These are phyloP conservation scores for Isoetes engelmannii DNA, from an alignment of 83 land plant genomes.

Conservation along the genomic window DNA sequence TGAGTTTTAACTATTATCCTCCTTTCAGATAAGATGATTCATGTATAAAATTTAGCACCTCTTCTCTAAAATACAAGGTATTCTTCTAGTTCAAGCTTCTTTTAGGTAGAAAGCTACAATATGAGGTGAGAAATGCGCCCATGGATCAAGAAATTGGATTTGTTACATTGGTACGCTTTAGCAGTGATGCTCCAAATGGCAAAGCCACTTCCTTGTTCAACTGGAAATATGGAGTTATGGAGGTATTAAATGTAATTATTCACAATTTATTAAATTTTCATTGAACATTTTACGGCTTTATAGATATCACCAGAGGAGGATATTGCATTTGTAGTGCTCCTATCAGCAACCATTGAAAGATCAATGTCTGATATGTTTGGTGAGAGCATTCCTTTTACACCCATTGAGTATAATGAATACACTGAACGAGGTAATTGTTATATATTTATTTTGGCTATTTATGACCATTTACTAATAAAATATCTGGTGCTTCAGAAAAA, in stretches of 20 bases:
- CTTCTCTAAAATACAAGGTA: too few species aligned
- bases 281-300: background rate
- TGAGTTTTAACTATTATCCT: too few species aligned
- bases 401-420: background rate
- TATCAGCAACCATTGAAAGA: constrained; percentile 47
- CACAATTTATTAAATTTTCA: background rate
- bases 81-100: constrained; percentile 44
- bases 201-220: constrained; percentile 79
- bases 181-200: constrained; percentile 52
- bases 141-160: constrained; percentile 61
- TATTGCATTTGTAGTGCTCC: constrained; percentile 52
- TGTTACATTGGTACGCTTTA: constrained; percentile 63
- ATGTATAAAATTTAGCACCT: too few species aligned
- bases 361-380: constrained; percentile 44
- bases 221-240: constrained; percentile 72
- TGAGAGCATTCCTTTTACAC: background rate
- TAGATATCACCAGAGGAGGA: constrained; percentile 62
- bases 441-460: background rate
- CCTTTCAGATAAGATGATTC: too few species aligned
- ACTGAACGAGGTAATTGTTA: background rate
- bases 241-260: constrained; percentile 23
- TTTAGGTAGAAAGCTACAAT: constrained; percentile 64
- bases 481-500: constrained; percentile 3
- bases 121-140: constrained; percentile 29
- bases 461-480: too few species aligned